These are phyloP conservation scores for Sapria himalayana DNA, from an alignment of 345 rosid species.

Conservation along the genomic window DNA sequence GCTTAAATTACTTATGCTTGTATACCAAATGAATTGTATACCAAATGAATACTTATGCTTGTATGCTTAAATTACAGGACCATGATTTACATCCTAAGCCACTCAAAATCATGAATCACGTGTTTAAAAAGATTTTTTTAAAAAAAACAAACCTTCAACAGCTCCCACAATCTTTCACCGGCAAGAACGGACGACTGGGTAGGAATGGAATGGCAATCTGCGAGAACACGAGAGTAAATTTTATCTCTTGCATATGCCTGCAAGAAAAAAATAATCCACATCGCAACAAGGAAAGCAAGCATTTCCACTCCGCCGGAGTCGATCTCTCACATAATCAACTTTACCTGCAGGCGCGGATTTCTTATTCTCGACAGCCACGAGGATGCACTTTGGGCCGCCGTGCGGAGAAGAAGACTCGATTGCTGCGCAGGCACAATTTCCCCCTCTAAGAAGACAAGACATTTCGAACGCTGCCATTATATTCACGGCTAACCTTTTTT, in stretches of 20 bases:
- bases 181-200: slow-evolving; percentile 51
- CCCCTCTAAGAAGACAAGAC: too few relatives aligned
- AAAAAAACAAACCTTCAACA: slow-evolving; percentile 54
- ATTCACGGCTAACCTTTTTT: slow-evolving; percentile 45
- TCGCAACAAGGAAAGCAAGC: neutral
- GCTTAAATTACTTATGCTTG: too few relatives aligned
- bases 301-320: too few relatives aligned
- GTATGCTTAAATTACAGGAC: too few relatives aligned
- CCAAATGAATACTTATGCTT: too few relatives aligned
- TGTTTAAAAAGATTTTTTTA: neutral
- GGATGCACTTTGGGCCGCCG: slow-evolving; percentile 63
- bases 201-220: slow-evolving; percentile 8
- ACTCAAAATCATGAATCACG: too few relatives aligned
- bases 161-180: slow-evolving; percentile 62
- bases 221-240: neutral
- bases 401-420: slow-evolving; percentile 75
- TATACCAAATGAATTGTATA: too few relatives aligned
- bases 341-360: slow-evolving; percentile 41
- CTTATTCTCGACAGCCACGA: slow-evolving; percentile 37
- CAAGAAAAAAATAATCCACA: neutral
- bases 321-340: slow-evolving; percentile 1
- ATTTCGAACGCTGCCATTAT: too few relatives aligned
- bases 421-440: slow-evolving; percentile 22
- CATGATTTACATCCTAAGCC: too few relatives aligned
- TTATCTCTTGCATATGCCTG: neutral